phyloP scores from a whole-genome alignment of 805 yeast genomes.

The Lachancea nothofagi region DNA sequence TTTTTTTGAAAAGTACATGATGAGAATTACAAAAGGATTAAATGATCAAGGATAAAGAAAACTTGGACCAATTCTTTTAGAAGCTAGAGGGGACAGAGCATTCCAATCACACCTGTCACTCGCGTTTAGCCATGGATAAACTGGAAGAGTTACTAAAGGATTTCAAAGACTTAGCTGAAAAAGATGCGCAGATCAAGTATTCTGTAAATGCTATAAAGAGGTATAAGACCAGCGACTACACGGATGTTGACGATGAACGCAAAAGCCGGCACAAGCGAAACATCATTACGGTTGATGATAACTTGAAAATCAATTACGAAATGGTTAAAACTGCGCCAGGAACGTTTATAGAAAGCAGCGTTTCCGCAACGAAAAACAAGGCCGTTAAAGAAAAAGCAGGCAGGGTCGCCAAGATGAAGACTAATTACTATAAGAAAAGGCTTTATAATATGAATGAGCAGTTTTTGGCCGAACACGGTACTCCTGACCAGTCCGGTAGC shows the following conservation, averaged over 20 bases:
- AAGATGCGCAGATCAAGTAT: slow-evolving; percentile 14
- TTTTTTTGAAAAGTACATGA: slow-evolving; percentile 6
- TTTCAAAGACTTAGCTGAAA: slow-evolving; percentile 9
- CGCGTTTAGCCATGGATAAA: neutral
- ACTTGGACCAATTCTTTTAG: too few species aligned
- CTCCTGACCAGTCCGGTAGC: slow-evolving; percentile 7
- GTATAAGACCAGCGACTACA: slow-evolving; percentile 10
- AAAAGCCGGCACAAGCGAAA: slow-evolving; percentile 24
- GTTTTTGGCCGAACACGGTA: slow-evolving; percentile 16
- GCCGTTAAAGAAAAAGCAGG: slow-evolving; percentile 7
- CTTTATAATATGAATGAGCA: slow-evolving; percentile 28
- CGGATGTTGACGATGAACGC: slow-evolving; percentile 10
- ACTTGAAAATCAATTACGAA: slow-evolving; percentile 32
- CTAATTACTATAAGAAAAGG: slow-evolving; percentile 21
- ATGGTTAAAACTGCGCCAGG: slow-evolving; percentile 32
- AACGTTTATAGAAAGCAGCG: slow-evolving; percentile 14
- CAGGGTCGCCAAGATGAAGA: slow-evolving; percentile 12
- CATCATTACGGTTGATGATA: slow-evolving; percentile 30
- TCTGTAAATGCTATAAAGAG: slow-evolving; percentile 12
- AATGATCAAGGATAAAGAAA: too few species aligned
- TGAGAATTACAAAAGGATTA: too few species aligned
- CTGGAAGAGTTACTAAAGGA: slow-evolving; percentile 1
- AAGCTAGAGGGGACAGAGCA: too few species aligned
- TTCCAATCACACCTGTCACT: too few species aligned
- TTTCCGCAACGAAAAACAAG: slow-evolving; percentile 6